phyloP scores from a whole-genome alignment of 2,329 filamentous ascomycete genomes.

The Xylariaceae sp. region DNA sequence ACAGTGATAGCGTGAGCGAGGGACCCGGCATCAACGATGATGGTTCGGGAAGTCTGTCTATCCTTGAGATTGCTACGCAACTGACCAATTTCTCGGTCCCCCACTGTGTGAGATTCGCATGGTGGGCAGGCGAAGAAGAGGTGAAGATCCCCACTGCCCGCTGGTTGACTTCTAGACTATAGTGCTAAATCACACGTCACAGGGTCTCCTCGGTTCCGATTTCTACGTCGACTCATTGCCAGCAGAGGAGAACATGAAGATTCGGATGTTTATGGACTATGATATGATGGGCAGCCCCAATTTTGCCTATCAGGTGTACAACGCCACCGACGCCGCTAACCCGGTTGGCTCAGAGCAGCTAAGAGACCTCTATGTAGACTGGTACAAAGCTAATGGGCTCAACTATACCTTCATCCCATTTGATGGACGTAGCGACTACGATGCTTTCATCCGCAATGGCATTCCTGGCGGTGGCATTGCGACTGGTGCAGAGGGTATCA shows the following conservation, averaged over 20 bases:
- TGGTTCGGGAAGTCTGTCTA: conserved; percentile 60
- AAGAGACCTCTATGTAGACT: conserved; percentile 62
- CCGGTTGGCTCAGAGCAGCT: conserved; percentile 68
- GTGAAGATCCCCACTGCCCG: conserved; percentile 19
- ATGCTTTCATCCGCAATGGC: conserved; percentile 34
- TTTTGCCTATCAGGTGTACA: conserved; percentile 66
- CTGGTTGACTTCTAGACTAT: not conserved
- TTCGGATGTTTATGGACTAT: conserved; percentile 66
- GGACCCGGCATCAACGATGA: conserved; percentile 77
- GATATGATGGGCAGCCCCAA: conserved; percentile 67
- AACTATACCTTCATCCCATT: conserved; percentile 71
- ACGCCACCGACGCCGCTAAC: conserved; percentile 65
- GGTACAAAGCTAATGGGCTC: conserved; percentile 57
- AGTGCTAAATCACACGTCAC: not conserved
- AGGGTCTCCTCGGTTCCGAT: conserved; percentile 53
- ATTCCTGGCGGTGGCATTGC: conserved; percentile 62
- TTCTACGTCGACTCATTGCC: conserved; percentile 55
- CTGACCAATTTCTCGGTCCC: conserved; percentile 54
- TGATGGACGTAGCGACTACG: conserved; percentile 49
- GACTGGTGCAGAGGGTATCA: conserved; percentile 58
- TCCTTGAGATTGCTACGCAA: conserved; percentile 60
- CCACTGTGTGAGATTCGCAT: conserved; percentile 64
- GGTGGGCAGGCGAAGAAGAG: conserved; percentile 66
- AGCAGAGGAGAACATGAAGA: conserved; percentile 55
- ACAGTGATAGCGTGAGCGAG: conserved; percentile 58